These are phyloP conservation scores for Cicer cuneatum DNA, from an alignment of 306 rosid species.

Conservation along the genomic window DNA sequence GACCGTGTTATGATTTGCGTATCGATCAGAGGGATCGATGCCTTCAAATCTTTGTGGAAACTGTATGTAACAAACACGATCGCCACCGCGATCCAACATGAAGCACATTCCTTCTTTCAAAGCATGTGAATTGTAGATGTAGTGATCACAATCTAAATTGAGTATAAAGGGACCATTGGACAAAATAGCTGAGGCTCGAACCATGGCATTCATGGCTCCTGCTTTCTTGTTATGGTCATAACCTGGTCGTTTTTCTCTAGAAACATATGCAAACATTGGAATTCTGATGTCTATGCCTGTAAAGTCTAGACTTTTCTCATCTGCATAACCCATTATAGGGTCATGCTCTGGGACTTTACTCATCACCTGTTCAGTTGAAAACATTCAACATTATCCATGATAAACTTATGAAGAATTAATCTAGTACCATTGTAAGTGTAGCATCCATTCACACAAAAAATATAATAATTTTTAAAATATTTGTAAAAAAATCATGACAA, in stretches of 20 bases:
- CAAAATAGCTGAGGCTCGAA: slow-evolving; percentile 81
- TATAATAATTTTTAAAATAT: no score
- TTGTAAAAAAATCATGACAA: no score
- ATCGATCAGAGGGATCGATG: slow-evolving; percentile 86
- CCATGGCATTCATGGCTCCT: slow-evolving; percentile 94
- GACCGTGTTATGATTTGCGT: slow-evolving; percentile 89
- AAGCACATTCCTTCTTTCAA: slow-evolving; percentile 83
- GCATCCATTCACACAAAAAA: no score
- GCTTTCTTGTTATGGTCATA: slow-evolving; percentile 90
- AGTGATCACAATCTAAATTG: slow-evolving; percentile 85
- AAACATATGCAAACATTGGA: slow-evolving; percentile 88
- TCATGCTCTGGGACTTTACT: slow-evolving; percentile 73
- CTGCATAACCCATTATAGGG: slow-evolving; percentile 62
- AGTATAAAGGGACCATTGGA: slow-evolving; percentile 86
- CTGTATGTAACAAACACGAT: slow-evolving; percentile 79
- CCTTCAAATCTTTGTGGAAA: slow-evolving; percentile 93
- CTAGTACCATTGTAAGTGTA: background rate
- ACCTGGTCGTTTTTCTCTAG: slow-evolving; percentile 83
- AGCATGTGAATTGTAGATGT: slow-evolving; percentile 68
- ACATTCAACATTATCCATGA: background rate
- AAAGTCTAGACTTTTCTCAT: slow-evolving; percentile 72
- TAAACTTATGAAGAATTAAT: background rate
- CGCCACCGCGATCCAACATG: slow-evolving; percentile 93
- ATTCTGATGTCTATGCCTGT: slow-evolving; percentile 76
- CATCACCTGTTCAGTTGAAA: slow-evolving; percentile 46